These are phyloP conservation scores for Cadophora malorum DNA, from an alignment of 2,329 filamentous ascomycete species.

Conservation along the genomic window DNA sequence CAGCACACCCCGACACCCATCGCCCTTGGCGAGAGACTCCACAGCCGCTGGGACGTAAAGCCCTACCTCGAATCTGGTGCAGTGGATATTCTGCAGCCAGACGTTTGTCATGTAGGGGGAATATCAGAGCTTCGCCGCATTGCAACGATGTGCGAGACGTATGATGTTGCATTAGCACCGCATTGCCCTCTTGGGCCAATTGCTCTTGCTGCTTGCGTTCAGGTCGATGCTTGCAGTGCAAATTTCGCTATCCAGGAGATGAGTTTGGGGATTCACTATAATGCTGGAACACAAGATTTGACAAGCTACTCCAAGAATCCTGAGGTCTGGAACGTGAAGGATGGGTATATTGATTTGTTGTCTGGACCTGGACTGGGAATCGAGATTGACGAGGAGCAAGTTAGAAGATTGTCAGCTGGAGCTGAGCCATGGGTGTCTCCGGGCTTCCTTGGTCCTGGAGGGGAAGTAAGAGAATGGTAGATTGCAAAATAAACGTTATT, in stretches of 20 bases:
- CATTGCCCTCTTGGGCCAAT: slow-evolving; percentile 78
- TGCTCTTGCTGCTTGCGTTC: slow-evolving; percentile 73
- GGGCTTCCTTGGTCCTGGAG: slow-evolving; percentile 71
- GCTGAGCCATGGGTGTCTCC: slow-evolving; percentile 70
- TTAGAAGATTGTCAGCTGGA: slow-evolving; percentile 63
- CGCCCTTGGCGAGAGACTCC: slow-evolving; percentile 74
- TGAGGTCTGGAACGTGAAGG: slow-evolving; percentile 68
- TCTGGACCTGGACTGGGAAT: slow-evolving; percentile 70
- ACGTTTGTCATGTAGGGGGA: slow-evolving; percentile 74
- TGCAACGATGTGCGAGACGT: slow-evolving; percentile 73
- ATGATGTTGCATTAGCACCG: slow-evolving; percentile 75
- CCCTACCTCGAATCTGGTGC: slow-evolving; percentile 72
- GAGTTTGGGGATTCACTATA: slow-evolving; percentile 82
- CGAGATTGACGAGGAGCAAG: slow-evolving; percentile 72
- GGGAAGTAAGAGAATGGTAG: slow-evolving; percentile 72
- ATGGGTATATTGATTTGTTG: slow-evolving; percentile 67
- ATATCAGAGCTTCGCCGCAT: slow-evolving; percentile 75
- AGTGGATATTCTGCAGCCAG: slow-evolving; percentile 76
- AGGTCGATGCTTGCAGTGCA: slow-evolving; percentile 64
- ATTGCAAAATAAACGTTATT: neutral
- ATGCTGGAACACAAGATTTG: slow-evolving; percentile 68
- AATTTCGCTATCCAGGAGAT: slow-evolving; percentile 81
- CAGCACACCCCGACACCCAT: slow-evolving; percentile 67
- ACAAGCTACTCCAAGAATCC: slow-evolving; percentile 70
- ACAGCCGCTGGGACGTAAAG: slow-evolving; percentile 76